These are phyloP conservation scores for Lecanosticta acicola DNA, from an alignment of 2,329 filamentous ascomycete genomes.

Conservation along the genomic window DNA sequence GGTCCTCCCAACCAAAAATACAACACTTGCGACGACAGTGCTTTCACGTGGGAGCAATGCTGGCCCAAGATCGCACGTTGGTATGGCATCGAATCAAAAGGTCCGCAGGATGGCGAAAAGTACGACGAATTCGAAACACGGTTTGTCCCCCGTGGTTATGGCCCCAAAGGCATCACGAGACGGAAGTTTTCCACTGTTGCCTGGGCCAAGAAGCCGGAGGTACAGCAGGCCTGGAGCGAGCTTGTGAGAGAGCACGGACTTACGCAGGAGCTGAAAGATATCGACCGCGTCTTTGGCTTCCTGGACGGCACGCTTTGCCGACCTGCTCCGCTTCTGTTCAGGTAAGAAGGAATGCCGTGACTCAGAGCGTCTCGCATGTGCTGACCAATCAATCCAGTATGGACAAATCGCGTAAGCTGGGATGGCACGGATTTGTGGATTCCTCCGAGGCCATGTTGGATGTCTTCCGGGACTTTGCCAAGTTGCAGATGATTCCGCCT, in stretches of 20 bases:
- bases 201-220: slow-evolving; percentile 44
- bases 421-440: slow-evolving; percentile 45
- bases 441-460: slow-evolving; percentile 40
- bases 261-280: slow-evolving; percentile 32
- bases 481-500: slow-evolving; percentile 42
- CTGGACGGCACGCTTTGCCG: slow-evolving; percentile 39
- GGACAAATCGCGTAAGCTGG: slow-evolving; percentile 44
- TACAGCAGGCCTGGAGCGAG: slow-evolving; percentile 44
- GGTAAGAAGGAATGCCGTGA: slow-evolving; percentile 6
- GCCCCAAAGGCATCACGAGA: slow-evolving; percentile 24
- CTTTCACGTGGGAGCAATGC: slow-evolving; percentile 38
- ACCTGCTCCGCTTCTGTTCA: slow-evolving; percentile 24
- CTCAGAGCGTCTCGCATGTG: too few species aligned
- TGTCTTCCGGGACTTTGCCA: slow-evolving; percentile 39
- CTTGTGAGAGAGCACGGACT: slow-evolving; percentile 39
- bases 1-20: slow-evolving; percentile 38
- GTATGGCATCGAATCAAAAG: slow-evolving; percentile 36
- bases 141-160: slow-evolving; percentile 27
- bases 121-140: slow-evolving; percentile 23
- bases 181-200: slow-evolving; percentile 28
- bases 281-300: slow-evolving; percentile 47
- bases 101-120: slow-evolving; percentile 23
- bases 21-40: slow-evolving; percentile 44
- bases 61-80: slow-evolving; percentile 38
- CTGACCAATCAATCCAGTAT: slow-evolving; percentile 26